Evolutionary conservation across 129 eudicot species (phyloP), one percentile per base, ranked within the genome.

Genomic region (Escallonia herrerae): DNA sequence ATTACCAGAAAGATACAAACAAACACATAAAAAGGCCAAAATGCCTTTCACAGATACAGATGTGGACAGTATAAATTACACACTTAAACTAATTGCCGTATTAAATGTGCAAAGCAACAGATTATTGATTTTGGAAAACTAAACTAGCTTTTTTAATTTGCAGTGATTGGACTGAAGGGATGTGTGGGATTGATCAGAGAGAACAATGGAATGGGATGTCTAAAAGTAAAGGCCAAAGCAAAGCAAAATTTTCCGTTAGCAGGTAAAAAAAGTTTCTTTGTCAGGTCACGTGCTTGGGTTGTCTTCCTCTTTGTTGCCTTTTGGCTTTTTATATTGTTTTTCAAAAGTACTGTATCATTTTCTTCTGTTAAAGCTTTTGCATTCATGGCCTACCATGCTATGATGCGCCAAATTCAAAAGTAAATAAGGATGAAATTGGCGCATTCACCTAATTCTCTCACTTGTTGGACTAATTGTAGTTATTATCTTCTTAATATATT

Each of bases 221-320:
- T 62, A 55, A 64, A 66, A 67, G 68, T 62, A 52, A 81, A 77
- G 76, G 79, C 59, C 37, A 74, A 69, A 22, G 33, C 33, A 22
- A 22, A 22, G 33, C 33, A 22, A 76, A 67, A 40, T 56, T 54
- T 54, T 58, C 0, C 1, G 33, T 60, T 66, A 57, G 81, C 62
- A 81, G 86, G 76, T 72, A 78, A 68, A 40, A 62, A 22, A 22
- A 22, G 33, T 22, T 22, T 22, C 67, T 72, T 80, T 83, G 76
- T 80, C 88, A 84, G 87, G 73, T 91, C 97, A 91, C 94, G 94
- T 91, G 96, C 80, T 78, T 70, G 78, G 53, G 78, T 82, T 84
- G 93, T 91, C 93, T 56, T 71, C 47, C 65, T 58, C 74, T 73
- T 71, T 77, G 86, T 73, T 81, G 79, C 62, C 81, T 77, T 80